Base-by-base conservation (phyloP, 2,329 filamentous ascomycete species). In the Pyrenochaeta sp. region DNA sequence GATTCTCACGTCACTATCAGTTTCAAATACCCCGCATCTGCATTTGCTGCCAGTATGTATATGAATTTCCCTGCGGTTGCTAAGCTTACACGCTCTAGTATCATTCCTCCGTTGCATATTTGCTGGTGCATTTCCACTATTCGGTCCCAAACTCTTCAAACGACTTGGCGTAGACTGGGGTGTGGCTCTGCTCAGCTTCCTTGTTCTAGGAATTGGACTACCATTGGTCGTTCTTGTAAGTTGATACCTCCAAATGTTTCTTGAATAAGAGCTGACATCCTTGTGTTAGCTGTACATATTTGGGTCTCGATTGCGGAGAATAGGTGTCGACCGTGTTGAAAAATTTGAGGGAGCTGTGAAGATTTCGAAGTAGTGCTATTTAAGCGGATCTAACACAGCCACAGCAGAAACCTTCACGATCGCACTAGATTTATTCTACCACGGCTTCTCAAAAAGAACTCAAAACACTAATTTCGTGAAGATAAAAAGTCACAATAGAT, bases 141-240 rank as follows among this genome's bases (percentile, higher is more conserved):
- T 60, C 40, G 57, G 57, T 14, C 40, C 45, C 35, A 54, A 49
- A 33, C 39, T 55, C 2, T 57, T 61, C 30, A 17, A 47, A 23
- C 41, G 27, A 20, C 46, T 62, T 27, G 56, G 54, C 12, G 36
- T 62, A 17, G 51, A 62, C 35, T 62, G 53, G 59, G 56, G 54
- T 42, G 51, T 54, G n/a, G 57, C 49, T 14, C 37, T 57, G 35
- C 45, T 59, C 17, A 53, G 49, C 10, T 57, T 60, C 43, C 32
- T 58, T 18, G 51, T 63, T n/a, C 30, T 60, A 20, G 48, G 55
- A n/a, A 12, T 59, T 23, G 58, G 58, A 9, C 43, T 58, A 20
- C 58, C 56, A 17, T 37, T 54, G 11, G 29, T 60, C 18, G 14
- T 23, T 15, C 29, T 60, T 11, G 56, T 59, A 56, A n/a, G 44